Evolutionary conservation across 805 yeast species (phyloP).

Genomic region (Wickerhamomyces xylosicus): DNA sequence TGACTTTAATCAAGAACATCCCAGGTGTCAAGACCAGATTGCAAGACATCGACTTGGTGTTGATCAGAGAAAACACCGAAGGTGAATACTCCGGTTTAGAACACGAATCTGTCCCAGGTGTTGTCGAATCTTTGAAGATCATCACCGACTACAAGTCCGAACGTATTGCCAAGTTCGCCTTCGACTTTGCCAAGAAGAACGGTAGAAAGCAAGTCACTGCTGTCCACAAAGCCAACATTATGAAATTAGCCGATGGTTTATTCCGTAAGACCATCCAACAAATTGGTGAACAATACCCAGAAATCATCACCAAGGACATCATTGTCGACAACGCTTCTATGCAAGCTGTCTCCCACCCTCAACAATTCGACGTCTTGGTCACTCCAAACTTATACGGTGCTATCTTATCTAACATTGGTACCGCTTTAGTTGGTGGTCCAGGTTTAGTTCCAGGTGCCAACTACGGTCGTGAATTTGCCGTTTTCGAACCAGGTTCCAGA

Average conservation of each 20-base stretch:
- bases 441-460: conserved; percentile 98
- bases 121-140: conserved; percentile 92
- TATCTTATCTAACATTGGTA: conserved; percentile 94
- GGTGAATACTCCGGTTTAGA: conserved; percentile 98
- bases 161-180: conserved; percentile 95
- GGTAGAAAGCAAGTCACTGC: conserved; percentile 90
- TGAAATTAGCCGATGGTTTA: conserved; percentile 97
- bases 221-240: conserved; percentile 97
- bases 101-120: conserved; percentile 96
- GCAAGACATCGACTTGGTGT: conserved; percentile 81
- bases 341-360: conserved; percentile 98
- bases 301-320: conserved; percentile 76
- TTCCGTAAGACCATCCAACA: conserved; percentile 90
- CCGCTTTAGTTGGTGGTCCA: conserved; percentile 94
- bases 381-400: conserved; percentile 98
- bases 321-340: conserved; percentile 98
- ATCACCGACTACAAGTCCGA: conserved; percentile 92
- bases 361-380: conserved; percentile 95
- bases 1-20: conserved; percentile 86
- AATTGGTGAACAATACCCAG: conserved; percentile 81
- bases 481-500: conserved; percentile 99
- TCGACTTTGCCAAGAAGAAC: conserved; percentile 89
- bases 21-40: conserved; percentile 91
- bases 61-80: conserved; percentile 98
- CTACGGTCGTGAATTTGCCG: conserved; percentile 95